These are phyloP conservation scores for Saccharomyces kudriavzevii DNA, from an alignment of 805 yeast genomes.

Conservation along the genomic window DNA sequence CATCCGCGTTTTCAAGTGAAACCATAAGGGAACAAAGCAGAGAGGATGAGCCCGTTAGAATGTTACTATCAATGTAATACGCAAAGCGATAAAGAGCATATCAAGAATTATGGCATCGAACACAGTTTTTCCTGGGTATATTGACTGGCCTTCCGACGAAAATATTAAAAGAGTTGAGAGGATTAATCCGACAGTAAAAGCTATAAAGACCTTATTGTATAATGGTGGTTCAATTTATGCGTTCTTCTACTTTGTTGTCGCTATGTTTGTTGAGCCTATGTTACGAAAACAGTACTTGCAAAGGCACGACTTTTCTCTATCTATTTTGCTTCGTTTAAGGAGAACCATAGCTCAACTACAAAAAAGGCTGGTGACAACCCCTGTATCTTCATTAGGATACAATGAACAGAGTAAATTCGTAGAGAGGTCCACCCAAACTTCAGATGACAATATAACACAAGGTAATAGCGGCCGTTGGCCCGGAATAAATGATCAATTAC, in stretches of 20 bases:
- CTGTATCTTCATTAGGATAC: slow-evolving; percentile 37
- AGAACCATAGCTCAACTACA: slow-evolving; percentile 17
- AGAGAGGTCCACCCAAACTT: slow-evolving; percentile 25
- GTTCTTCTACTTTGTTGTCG: slow-evolving; percentile 10
- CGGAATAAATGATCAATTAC: slow-evolving; percentile 22
- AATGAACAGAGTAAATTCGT: slow-evolving; percentile 31
- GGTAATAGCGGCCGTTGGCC: slow-evolving; percentile 9
- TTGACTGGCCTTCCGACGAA: background rate
- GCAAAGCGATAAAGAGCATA: background rate
- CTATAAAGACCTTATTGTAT: slow-evolving; percentile 23
- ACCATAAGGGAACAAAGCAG: background rate
- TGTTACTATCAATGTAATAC: background rate
- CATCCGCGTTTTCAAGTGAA: background rate
- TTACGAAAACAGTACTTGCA: slow-evolving; percentile 34
- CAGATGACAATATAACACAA: slow-evolving; percentile 8
- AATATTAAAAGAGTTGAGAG: slow-evolving; percentile 11
- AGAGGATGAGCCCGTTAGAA: background rate
- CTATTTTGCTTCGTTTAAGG: slow-evolving; percentile 26
- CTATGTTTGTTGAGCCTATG: slow-evolving; percentile 32
- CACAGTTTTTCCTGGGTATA: background rate
- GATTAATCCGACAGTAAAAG: slow-evolving; percentile 14
- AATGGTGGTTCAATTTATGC: slow-evolving; percentile 20
- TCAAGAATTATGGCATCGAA: background rate
- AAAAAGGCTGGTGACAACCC: slow-evolving; percentile 26
- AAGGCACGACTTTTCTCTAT: slow-evolving; percentile 30